A percentile compares a stretch with the other conserved stretches of the same genome.
Evolutionary conservation across 768 basidiomycete species (phyloP).

Genomic region (Terana coerulea): DNA sequence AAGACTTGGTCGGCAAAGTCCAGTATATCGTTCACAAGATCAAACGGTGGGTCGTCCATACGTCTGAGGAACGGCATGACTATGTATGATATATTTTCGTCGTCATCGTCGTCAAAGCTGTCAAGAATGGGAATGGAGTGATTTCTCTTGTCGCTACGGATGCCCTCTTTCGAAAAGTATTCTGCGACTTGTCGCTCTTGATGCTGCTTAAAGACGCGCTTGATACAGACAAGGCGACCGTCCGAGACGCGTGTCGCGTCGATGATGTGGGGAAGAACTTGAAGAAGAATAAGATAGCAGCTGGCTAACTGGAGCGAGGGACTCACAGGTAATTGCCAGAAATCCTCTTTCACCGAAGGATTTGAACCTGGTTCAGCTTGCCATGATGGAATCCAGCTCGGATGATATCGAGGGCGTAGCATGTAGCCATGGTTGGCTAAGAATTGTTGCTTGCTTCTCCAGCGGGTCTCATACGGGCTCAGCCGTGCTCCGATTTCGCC

Average conservation of each 20-base stretch:
- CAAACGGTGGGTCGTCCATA: slow-evolving; percentile 18
- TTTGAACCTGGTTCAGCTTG: background rate
- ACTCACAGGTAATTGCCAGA: background rate
- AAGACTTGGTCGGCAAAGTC: slow-evolving; percentile 23
- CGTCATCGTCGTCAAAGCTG: slow-evolving; percentile 12
- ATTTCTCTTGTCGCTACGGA: slow-evolving; percentile 14
- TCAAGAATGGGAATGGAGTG: slow-evolving; percentile 23
- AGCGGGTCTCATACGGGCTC: background rate
- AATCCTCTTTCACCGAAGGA: slow-evolving; percentile 9
- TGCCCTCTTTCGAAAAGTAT: slow-evolving; percentile 8
- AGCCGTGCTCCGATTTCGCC: background rate
- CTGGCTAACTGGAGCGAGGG: too few relatives aligned
- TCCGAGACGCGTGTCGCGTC: slow-evolving; percentile 18
- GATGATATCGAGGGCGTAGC: slow-evolving; percentile 25
- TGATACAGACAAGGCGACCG: slow-evolving; percentile 17
- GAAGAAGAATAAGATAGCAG: background rate
- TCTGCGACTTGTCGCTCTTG: slow-evolving; percentile 9
- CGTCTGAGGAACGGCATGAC: slow-evolving; percentile 17
- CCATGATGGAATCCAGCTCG: slow-evolving; percentile 29
- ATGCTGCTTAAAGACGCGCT: slow-evolving; percentile 3
- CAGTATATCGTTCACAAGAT: slow-evolving; percentile 18
- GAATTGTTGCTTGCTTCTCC: background rate
- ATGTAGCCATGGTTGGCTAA: slow-evolving; percentile 13
- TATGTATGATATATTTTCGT: background rate
- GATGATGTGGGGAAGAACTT: slow-evolving; percentile 8